Evolutionary conservation across 441 rosid species (phyloP).

Genomic region (Populus hybrid): DNA sequence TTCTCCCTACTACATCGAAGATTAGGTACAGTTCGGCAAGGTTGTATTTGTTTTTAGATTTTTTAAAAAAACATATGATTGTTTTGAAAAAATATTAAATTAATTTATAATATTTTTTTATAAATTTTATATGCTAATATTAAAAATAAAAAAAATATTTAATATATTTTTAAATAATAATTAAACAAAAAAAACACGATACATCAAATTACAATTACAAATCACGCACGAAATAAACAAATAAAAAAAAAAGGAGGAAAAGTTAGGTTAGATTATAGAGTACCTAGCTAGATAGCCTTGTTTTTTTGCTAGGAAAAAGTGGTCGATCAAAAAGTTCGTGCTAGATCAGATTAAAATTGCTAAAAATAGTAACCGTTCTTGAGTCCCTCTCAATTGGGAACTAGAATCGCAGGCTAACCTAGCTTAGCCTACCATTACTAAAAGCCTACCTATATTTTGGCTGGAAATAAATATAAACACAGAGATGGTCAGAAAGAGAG

Average conservation of each 20-base stretch:
- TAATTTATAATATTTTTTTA: neutral
- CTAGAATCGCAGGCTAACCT: conserved; percentile 1
- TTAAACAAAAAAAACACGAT: neutral
- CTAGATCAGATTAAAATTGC: neutral
- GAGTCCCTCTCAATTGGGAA: conserved; percentile 25
- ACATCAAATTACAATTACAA: no score
- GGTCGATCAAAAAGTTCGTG: neutral
- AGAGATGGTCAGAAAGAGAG: no score
- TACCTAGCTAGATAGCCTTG: neutral
- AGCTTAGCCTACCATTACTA: conserved; percentile 5
- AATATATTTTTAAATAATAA: neutral
- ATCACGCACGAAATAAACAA: no score
- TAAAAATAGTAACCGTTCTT: conserved; percentile 13
- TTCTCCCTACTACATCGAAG: no score
- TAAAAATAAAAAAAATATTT: neutral
- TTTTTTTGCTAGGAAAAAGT: neutral
- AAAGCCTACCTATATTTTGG: neutral
- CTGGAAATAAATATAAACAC: neutral
- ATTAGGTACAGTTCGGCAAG: no score
- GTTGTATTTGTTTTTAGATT: no score
- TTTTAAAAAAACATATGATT: no score
- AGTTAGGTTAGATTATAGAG: neutral
- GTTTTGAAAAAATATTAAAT: no score
- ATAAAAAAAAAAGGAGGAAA: no score
- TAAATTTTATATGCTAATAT: neutral